phyloP scores from a whole-genome alignment of 371 early-diverging fungal genomes.

The Syncephalastrum monosporum region DNA sequence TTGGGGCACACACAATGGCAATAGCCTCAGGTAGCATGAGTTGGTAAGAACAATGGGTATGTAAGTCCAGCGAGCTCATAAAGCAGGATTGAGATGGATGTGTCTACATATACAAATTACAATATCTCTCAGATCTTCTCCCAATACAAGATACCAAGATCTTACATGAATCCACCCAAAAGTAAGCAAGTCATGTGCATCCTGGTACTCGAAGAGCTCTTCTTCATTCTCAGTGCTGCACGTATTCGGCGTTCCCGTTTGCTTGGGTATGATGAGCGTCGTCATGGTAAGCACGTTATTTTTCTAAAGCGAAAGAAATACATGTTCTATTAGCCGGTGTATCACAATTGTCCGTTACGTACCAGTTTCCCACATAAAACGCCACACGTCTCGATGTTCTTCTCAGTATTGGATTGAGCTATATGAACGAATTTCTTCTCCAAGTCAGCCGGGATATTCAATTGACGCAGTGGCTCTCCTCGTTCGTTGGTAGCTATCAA shows the following conservation, averaged over 20 bases:
- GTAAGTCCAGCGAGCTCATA: conserved; percentile 88
- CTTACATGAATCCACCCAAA: conserved; percentile 91
- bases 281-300: conserved; percentile 72
- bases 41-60: conserved; percentile 93
- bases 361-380: conserved; percentile 80
- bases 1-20: conserved; percentile 89
- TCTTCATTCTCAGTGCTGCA: conserved; percentile 88
- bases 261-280: conserved; percentile 87
- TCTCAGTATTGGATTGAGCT: conserved; percentile 72
- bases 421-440: conserved; percentile 69
- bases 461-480: conserved; percentile 63
- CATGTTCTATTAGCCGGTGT: background rate
- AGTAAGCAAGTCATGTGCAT: conserved; percentile 74
- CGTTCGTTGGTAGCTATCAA: conserved; percentile 51
- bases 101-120: conserved; percentile 49
- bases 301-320: conserved; percentile 30
- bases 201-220: conserved; percentile 78
- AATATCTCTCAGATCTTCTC: background rate
- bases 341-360: conserved; percentile 8
- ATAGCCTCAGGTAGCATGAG: conserved; percentile 92
- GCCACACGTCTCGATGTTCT: conserved; percentile 91
- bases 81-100: conserved; percentile 95
- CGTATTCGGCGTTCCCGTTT: conserved; percentile 85
- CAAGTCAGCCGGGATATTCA: conserved; percentile 66
- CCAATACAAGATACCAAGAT: conserved; percentile 2